phyloP scores from a whole-genome alignment of 2,329 filamentous ascomycete species.

The Fusarium camptoceras region DNA sequence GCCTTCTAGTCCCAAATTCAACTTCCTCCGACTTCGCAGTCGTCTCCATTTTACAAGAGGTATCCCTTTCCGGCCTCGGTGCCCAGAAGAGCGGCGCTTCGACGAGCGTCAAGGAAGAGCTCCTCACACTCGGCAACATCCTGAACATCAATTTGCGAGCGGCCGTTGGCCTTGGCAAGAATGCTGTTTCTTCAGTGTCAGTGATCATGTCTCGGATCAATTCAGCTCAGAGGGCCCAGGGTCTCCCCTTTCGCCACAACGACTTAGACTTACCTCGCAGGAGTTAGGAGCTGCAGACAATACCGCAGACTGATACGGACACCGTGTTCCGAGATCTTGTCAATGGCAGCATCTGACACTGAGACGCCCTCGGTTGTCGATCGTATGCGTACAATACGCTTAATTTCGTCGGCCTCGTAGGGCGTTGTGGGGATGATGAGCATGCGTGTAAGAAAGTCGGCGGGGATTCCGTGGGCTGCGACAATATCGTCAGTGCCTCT shows the following conservation, averaged over 20 bases:
- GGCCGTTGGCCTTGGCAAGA: slow-evolving; percentile 85
- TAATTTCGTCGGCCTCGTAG: slow-evolving; percentile 90
- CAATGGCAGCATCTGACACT: slow-evolving; percentile 84
- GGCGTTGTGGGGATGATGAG: slow-evolving; percentile 96
- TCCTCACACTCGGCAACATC: slow-evolving; percentile 87
- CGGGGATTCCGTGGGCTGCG: slow-evolving; percentile 92
- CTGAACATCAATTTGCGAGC: slow-evolving; percentile 78
- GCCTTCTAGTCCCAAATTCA: slow-evolving; percentile 36
- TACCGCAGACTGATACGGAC: slow-evolving; percentile 92
- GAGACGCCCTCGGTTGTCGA: slow-evolving; percentile 83
- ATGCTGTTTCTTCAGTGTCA: slow-evolving; percentile 68
- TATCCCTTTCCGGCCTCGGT: slow-evolving; percentile 73
- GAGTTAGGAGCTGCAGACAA: slow-evolving; percentile 90
- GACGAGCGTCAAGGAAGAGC: slow-evolving; percentile 83
- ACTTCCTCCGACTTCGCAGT: slow-evolving; percentile 5
- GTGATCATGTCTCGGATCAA: slow-evolving; percentile 49
- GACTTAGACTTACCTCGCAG: slow-evolving; percentile 73
- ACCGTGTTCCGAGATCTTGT: slow-evolving; percentile 88
- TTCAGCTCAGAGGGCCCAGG: slow-evolving; percentile 6
- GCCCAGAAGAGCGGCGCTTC: slow-evolving; percentile 77
- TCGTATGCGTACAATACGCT: slow-evolving; percentile 88
- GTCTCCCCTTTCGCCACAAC: slow-evolving; percentile 34
- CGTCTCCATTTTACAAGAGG: slow-evolving; percentile 62
- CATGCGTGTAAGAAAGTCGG: slow-evolving; percentile 91
- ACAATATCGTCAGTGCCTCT: slow-evolving; percentile 85